These are phyloP conservation scores for Aspergillus sp. DNA, from an alignment of 2,329 filamentous ascomycete genomes.

Conservation along the genomic window DNA sequence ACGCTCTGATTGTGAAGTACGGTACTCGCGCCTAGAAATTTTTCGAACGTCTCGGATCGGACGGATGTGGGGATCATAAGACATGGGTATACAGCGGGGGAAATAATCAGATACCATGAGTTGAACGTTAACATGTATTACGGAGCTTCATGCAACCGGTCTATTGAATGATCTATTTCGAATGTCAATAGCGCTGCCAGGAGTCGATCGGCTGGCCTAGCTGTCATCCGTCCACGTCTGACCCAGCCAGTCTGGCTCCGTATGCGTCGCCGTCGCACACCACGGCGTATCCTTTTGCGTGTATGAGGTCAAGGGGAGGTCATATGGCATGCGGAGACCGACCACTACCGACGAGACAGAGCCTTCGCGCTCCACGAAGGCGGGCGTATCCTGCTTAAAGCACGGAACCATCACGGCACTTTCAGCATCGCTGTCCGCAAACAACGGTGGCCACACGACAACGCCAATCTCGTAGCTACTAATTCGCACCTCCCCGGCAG, in stretches of 20 bases:
- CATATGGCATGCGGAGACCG: constrained; percentile 79
- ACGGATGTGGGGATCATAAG: too few relatives aligned
- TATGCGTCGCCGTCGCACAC: constrained; percentile 64
- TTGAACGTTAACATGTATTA: background rate
- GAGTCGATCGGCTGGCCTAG: background rate
- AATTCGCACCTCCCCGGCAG: constrained; percentile 63
- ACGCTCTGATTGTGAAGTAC: constrained; percentile 67
- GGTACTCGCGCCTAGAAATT: constrained; percentile 38
- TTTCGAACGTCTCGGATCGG: too few relatives aligned
- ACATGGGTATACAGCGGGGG: too few relatives aligned
- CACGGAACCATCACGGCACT: constrained; percentile 62
- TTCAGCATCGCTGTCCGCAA: constrained; percentile 20
- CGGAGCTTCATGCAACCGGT: background rate
- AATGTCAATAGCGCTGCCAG: background rate
- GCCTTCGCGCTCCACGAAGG: constrained; percentile 8
- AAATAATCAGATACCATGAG: background rate
- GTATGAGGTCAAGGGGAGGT: constrained; percentile 70
- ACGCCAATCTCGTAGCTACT: constrained; percentile 84
- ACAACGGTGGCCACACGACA: constrained; percentile 70
- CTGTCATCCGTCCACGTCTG: constrained; percentile 33
- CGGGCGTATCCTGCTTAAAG: constrained; percentile 61
- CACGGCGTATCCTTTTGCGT: constrained; percentile 65
- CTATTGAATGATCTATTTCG: background rate
- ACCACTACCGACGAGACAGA: constrained; percentile 44
- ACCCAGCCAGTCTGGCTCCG: constrained; percentile 57